Evolutionary conservation across 2,329 filamentous ascomycete genomes (phyloP).

Genomic region (Delphinella strobiligena): DNA sequence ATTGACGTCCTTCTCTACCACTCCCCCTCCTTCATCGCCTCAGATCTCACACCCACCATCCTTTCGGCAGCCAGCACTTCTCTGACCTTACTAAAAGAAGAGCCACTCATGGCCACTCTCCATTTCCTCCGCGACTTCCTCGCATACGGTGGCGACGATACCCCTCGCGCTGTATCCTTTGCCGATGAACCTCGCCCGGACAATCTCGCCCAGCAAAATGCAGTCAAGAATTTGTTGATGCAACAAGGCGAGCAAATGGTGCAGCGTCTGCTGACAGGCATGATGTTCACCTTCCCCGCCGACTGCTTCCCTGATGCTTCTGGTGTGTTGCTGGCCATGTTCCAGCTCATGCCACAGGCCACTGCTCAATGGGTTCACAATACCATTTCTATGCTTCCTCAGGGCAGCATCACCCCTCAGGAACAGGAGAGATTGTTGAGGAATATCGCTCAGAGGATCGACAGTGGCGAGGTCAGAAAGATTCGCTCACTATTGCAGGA

Average conservation of each 20-base stretch:
- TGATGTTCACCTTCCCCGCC: conserved; percentile 98
- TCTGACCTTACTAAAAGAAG: conserved; percentile 77
- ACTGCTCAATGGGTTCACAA: conserved; percentile 71
- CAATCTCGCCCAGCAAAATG: conserved; percentile 55
- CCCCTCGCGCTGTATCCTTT: conserved; percentile 41
- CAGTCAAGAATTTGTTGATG: conserved; percentile 60
- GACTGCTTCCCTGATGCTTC: conserved; percentile 94
- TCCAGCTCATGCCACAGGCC: conserved; percentile 72
- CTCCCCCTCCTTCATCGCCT: conserved; percentile 69
- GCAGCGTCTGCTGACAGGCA: conserved; percentile 83
- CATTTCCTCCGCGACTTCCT: conserved; percentile 89
- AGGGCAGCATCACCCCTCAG: conserved; percentile 64
- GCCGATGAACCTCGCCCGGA: conserved; percentile 48
- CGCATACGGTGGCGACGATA: conserved; percentile 70
- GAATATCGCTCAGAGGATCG: conserved; percentile 66
- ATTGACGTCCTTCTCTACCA: conserved; percentile 91
- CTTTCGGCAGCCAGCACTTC: conserved; percentile 80
- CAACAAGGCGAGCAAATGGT: conserved; percentile 62
- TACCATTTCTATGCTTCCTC: conserved; percentile 73
- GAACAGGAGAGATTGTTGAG: conserved; percentile 72
- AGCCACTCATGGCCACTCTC: conserved; percentile 79
- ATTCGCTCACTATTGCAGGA: conserved; percentile 82
- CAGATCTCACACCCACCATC: conserved; percentile 66
- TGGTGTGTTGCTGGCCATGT: conserved; percentile 78
- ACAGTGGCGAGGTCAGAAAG: conserved; percentile 58